Base-by-base conservation (phyloP, 192 early-diverging fungal genomes). In the Podila verticillata region DNA sequence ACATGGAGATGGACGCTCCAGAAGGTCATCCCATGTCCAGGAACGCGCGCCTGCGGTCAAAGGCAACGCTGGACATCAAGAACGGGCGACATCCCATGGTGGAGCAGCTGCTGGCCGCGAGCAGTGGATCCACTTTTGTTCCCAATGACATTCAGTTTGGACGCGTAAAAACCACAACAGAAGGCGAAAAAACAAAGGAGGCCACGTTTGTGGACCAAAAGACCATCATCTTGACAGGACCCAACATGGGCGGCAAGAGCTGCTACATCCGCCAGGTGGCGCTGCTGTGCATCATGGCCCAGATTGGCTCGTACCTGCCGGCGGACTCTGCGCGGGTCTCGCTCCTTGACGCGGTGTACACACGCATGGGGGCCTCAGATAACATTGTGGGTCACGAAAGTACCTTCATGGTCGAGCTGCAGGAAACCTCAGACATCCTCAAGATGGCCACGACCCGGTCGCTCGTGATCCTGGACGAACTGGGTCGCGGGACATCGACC, bases 331-430 rank as follows among this genome's bases (percentile, higher is more conserved):
- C 94, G 0, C 60, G 61, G 32, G 61, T 96, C 9, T 91, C 92
- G 3, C 68, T 96, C 9, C 67, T 95, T 9, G 93, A 96, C 60
- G 88, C 85, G 6, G 83, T 95, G 12, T 93, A 85, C 66, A 90
- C 93, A 2, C 74, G 95, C 6, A 91, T 95, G 74, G 93, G 94
- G 0, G 89, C 92, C 0, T 86, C 87, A 5, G 95, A 95, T 66
- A 88, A 93, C 48, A 82, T 95, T 20, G 74, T 88, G 29, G 77
- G 67, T 0, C 86, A 93, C 22, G 88, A 92, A 59, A 92, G 91
- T 28, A 95, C 94, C 2, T 94, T 95, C 66, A 91, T 93, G 89
- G 90, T 95, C 2, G 94, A 94, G 68, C 84, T 95, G 66, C 81
- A 84, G 48, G 94, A 95, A 70, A 92, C 92, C 0, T 88, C 90